These are phyloP conservation scores for Hysterium pulicare DNA, from an alignment of 2,329 filamentous ascomycete species.

Conservation along the genomic window DNA sequence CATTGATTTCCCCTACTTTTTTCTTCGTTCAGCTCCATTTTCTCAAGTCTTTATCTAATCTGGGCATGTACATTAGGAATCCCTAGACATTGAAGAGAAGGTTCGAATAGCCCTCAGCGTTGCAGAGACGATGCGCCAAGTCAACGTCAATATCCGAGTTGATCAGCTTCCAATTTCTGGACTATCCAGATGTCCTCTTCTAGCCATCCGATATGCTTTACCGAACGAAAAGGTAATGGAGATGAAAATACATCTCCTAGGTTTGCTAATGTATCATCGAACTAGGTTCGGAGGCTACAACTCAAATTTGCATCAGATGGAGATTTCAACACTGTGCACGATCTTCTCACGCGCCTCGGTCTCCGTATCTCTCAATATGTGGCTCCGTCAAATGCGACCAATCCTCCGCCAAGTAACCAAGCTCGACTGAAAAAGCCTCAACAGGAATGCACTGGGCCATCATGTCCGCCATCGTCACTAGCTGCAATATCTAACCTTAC, in stretches of 20 bases:
- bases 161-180: constrained; percentile 46
- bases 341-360: constrained; percentile 31
- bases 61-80: too few relatives aligned
- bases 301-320: constrained; percentile 39
- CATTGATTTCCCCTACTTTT: background rate
- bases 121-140: constrained; percentile 18
- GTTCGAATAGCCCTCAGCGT: constrained; percentile 18
- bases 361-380: constrained; percentile 27
- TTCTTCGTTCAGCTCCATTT: background rate
- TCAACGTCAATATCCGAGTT: constrained; percentile 24
- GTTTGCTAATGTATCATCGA: constrained; percentile 7
- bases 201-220: constrained; percentile 42
- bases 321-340: constrained; percentile 35
- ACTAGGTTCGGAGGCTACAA: constrained; percentile 43
- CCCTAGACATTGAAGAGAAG: constrained; percentile 21
- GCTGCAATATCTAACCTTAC: background rate
- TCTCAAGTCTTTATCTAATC: constrained; percentile 1
- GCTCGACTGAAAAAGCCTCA: constrained; percentile 3
- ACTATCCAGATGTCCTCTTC: constrained; percentile 35
- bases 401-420: too few relatives aligned
- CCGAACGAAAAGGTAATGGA: constrained; percentile 33
- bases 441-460: constrained; percentile 10
- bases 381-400: constrained; percentile 8
- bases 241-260: background rate
- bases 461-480: constrained; percentile 20